phyloP scores from a whole-genome alignment of 1,284 basidiomycete species.

The Boletus mariae region DNA sequence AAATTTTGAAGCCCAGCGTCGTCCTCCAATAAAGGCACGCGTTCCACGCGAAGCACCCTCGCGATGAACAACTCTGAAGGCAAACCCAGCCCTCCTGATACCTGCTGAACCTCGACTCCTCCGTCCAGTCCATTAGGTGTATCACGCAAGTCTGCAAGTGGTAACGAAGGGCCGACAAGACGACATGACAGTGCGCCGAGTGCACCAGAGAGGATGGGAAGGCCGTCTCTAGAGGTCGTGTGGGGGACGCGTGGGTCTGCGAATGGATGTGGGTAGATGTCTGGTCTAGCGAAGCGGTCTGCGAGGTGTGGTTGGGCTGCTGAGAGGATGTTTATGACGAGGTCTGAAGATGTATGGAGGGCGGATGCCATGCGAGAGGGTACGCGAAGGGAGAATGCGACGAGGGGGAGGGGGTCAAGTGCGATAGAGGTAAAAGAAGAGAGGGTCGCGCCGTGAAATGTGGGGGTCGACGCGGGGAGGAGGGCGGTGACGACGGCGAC shows the following conservation, averaged over 20 bases:
- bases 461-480: slow-evolving; percentile 30
- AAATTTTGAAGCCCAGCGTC: too few species aligned
- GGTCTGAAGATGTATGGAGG: slow-evolving; percentile 29
- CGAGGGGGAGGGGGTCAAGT: slow-evolving; percentile 80
- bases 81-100: slow-evolving; percentile 15
- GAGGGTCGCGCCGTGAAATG: slow-evolving; percentile 82
- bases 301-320: slow-evolving; percentile 55
- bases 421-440: slow-evolving; percentile 92
- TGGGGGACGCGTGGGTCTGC: slow-evolving; percentile 24
- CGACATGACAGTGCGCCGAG: slow-evolving; percentile 60
- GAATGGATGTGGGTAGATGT: slow-evolving; percentile 54
- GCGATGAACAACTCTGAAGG: slow-evolving; percentile 32
- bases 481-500: slow-evolving; percentile 59
- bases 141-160: slow-evolving; percentile 36
- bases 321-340: slow-evolving; percentile 70
- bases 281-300: slow-evolving; percentile 58
- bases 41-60: slow-evolving; percentile 35
- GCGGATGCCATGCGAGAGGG: slow-evolving; percentile 81
- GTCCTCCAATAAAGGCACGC: slow-evolving; percentile 1
- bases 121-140: background rate
- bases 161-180: slow-evolving; percentile 40
- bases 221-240: slow-evolving; percentile 43
- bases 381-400: slow-evolving; percentile 85
- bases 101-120: slow-evolving; percentile 13
- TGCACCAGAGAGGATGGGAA: slow-evolving; percentile 53